Percentiles rank a stretch among this genome's conserved stretches.
Evolutionary conservation across 331 rosid genomes (phyloP).

Genomic region (Acacia concinna): DNA sequence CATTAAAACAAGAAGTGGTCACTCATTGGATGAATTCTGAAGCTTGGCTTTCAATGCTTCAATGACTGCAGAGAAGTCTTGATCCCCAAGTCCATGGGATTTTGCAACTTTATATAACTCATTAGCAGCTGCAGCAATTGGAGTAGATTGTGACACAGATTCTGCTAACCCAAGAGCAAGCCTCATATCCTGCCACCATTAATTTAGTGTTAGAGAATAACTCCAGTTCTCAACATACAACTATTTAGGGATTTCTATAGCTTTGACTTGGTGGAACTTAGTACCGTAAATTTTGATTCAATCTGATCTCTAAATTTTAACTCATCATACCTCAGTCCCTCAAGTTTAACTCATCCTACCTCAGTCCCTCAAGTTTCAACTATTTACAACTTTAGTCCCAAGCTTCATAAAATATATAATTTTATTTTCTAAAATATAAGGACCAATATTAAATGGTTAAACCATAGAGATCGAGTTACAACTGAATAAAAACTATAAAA

Average conservation of each 20-base stretch:
- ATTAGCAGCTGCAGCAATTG: conserved; percentile 95
- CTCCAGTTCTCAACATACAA: neutral
- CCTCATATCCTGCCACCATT: conserved; percentile 75
- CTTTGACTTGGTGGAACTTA: no score
- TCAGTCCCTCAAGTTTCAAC: no score
- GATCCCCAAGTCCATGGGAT: conserved; percentile 78
- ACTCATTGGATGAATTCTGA: conserved; percentile 42
- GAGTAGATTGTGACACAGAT: conserved; percentile 83
- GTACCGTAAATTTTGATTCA: no score
- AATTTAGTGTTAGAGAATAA: neutral
- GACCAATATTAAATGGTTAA: no score
- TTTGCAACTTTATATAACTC: conserved; percentile 93
- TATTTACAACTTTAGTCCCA: no score
- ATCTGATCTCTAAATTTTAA: no score
- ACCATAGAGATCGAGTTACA: no score
- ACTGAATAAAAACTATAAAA: no score
- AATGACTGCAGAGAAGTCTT: conserved; percentile 94
- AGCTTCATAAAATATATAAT: no score
- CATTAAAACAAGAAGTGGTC: neutral
- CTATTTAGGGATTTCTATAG: no score
- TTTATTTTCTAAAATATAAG: neutral
- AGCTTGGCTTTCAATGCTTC: conserved; percentile 80
- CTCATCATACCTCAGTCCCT: no score
- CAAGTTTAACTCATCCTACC: no score
- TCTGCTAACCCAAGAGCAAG: conserved; percentile 91